These are phyloP conservation scores for Talaromyces piceae DNA, from an alignment of 2,329 filamentous ascomycete genomes.

Conservation along the genomic window DNA sequence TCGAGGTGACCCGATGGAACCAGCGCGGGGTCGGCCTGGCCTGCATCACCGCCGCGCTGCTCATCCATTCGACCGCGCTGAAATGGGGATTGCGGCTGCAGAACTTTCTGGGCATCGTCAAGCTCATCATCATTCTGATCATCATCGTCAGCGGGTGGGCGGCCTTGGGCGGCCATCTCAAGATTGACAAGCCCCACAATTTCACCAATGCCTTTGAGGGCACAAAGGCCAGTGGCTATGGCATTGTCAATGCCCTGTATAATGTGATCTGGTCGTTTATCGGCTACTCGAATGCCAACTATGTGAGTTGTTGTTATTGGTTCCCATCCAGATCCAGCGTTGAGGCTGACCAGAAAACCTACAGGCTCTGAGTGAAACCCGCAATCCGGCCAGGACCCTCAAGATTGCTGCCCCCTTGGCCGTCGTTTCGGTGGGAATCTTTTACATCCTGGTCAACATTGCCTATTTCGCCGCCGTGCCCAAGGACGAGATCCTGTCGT, in stretches of 20 bases:
- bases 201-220: slow-evolving; percentile 34
- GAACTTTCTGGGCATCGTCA: slow-evolving; percentile 44
- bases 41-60: slow-evolving; percentile 41
- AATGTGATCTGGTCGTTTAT: slow-evolving; percentile 56
- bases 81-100: slow-evolving; percentile 43
- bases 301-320: too few relatives aligned
- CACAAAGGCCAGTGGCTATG: slow-evolving; percentile 31
- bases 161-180: slow-evolving; percentile 33
- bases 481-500: slow-evolving; percentile 47
- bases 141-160: slow-evolving; percentile 38
- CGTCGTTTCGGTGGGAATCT: slow-evolving; percentile 45
- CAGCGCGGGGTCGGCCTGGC: slow-evolving; percentile 43
- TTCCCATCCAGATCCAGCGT: too few relatives aligned
- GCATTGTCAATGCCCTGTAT: slow-evolving; percentile 53
- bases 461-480: slow-evolving; percentile 55
- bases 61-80: slow-evolving; percentile 41
- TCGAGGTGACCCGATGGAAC: slow-evolving; percentile 41
- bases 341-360: not conserved
- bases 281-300: slow-evolving; percentile 57
- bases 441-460: slow-evolving; percentile 53
- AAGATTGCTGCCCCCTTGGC: slow-evolving; percentile 51
- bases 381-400: slow-evolving; percentile 51
- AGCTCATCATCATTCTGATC: slow-evolving; percentile 44
- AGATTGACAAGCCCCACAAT: slow-evolving; percentile 30
- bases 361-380: slow-evolving; percentile 47